These are phyloP conservation scores for Parathielavia hyrcaniae DNA, from an alignment of 495 filamentous ascomycete species.

Conservation along the genomic window DNA sequence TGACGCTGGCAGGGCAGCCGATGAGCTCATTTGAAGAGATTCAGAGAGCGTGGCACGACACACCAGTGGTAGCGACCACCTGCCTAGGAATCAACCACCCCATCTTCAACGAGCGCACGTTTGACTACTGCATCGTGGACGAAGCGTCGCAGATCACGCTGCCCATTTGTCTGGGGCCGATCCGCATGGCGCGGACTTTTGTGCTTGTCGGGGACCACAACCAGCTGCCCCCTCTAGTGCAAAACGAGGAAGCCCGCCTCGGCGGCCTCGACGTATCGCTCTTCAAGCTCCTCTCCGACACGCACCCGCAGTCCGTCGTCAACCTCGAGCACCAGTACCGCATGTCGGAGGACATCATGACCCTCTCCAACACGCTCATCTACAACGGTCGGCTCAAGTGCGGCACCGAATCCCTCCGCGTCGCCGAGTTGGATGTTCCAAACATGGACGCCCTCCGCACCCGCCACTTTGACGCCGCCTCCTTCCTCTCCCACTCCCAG, in stretches of 20 bases:
- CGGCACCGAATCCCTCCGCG: conserved; percentile 68
- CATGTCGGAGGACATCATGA: conserved; percentile 97
- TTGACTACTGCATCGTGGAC: conserved; percentile 97
- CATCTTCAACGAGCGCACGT: conserved; percentile 80
- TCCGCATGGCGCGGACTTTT: conserved; percentile 88
- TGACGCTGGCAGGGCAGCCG: conserved; percentile 62
- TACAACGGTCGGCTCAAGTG: conserved; percentile 87
- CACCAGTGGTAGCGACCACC: conserved; percentile 86
- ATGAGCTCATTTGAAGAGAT: conserved; percentile 76
- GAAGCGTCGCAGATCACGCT: conserved; percentile 97
- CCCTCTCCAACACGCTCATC: conserved; percentile 85
- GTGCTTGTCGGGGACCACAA: conserved; percentile 95
- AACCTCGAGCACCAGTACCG: conserved; percentile 94
- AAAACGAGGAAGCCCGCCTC: conserved; percentile 77
- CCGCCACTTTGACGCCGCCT: conserved; percentile 48
- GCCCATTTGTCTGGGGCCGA: conserved; percentile 86
- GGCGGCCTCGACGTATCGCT: conserved; percentile 88
- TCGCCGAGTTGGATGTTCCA: conserved; percentile 53
- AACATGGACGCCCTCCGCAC: conserved; percentile 48
- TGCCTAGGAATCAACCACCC: conserved; percentile 86
- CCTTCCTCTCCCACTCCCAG: conserved; percentile 28
- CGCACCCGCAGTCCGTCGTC: conserved; percentile 77
- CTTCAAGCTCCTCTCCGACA: conserved; percentile 86
- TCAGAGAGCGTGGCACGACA: conserved; percentile 69
- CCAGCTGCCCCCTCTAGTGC: conserved; percentile 88